A percentile compares a stretch with the other conserved stretches of the same genome.
Evolutionary conservation across 2,329 filamentous ascomycete genomes (phyloP).

Genomic region (Coniosporium tulheliwenetii): DNA sequence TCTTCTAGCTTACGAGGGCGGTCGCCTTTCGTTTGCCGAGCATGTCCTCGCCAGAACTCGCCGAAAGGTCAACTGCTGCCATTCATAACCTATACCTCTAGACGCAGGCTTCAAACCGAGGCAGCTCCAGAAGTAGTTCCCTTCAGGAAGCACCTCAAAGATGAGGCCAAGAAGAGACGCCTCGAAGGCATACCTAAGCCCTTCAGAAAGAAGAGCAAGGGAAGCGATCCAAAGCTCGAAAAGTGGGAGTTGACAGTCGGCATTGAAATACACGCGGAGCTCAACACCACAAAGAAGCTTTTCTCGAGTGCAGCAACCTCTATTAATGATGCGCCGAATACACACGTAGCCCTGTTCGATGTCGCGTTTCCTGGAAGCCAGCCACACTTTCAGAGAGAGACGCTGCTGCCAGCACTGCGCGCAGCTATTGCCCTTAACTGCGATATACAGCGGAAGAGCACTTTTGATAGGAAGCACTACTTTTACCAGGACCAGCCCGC

Average conservation of each 20-base stretch:
- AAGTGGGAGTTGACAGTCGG: constrained; percentile 92
- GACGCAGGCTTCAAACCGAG: background rate
- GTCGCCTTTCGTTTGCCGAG: too few relatives aligned
- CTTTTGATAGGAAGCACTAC: constrained; percentile 95
- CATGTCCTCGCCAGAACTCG: too few relatives aligned
- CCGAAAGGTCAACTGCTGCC: too few relatives aligned
- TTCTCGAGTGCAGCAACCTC: constrained; percentile 51
- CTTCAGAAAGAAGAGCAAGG: constrained; percentile 4
- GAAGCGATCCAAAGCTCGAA: constrained; percentile 13
- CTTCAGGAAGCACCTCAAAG: constrained; percentile 24
- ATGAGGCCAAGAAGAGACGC: constrained; percentile 19
- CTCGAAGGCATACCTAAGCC: constrained; percentile 6
- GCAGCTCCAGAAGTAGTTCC: constrained; percentile 11
- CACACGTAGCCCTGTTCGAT: constrained; percentile 81
- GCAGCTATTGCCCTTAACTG: constrained; percentile 78
- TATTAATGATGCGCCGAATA: constrained; percentile 44
- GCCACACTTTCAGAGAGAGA: constrained; percentile 67
- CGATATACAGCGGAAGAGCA: constrained; percentile 57
- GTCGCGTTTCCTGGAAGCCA: constrained; percentile 79
- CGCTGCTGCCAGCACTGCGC: constrained; percentile 75
- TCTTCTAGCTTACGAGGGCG: too few relatives aligned
- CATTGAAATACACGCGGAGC: constrained; percentile 91
- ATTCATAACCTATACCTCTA: too few relatives aligned
- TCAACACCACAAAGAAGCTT: constrained; percentile 78
- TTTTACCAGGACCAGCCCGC: constrained; percentile 97